Conservation (phyloP, 192 early-diverging fungal species). For the Coemansia sp. region DNA sequence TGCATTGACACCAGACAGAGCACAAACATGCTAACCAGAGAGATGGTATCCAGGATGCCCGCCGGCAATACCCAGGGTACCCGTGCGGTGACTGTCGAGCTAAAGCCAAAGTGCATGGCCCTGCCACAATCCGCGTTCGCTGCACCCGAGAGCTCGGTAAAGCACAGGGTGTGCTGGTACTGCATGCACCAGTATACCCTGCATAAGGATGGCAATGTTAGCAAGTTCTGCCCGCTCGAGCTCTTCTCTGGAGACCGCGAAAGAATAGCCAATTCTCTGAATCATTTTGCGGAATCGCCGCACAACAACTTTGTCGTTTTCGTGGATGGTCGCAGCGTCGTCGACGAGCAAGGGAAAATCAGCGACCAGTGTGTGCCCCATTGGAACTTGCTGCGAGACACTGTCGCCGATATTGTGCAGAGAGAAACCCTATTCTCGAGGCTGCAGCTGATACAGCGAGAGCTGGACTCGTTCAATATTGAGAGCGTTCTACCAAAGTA, state of each 20-base stretch:
- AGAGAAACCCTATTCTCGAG: conserved; percentile 46
- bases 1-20: conserved; percentile 52
- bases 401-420: conserved; percentile 45
- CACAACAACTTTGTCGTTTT: conserved; percentile 54
- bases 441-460: conserved; percentile 52
- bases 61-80: not conserved
- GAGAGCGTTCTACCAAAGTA: conserved; percentile 52
- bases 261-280: conserved; percentile 37
- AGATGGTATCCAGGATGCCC: conserved; percentile 39
- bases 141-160: conserved; percentile 38
- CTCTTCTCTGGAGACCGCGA: conserved; percentile 52
- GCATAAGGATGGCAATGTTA: conserved; percentile 24
- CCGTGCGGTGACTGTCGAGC: conserved; percentile 52
- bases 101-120: conserved; percentile 79
- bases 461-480: conserved; percentile 60
- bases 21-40: conserved; percentile 47
- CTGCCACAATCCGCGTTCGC: conserved; percentile 56
- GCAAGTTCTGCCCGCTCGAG: conserved; percentile 70
- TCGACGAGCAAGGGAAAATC: conserved; percentile 5
- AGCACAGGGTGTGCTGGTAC: conserved; percentile 65
- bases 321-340: conserved; percentile 28
- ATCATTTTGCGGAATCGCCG: conserved; percentile 15
- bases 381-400: conserved; percentile 27
- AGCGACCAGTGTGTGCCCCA: conserved; percentile 9
- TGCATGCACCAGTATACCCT: conserved; percentile 74